Conservation (phyloP, 306 rosid genomes). For the Betula pendula region DNA sequence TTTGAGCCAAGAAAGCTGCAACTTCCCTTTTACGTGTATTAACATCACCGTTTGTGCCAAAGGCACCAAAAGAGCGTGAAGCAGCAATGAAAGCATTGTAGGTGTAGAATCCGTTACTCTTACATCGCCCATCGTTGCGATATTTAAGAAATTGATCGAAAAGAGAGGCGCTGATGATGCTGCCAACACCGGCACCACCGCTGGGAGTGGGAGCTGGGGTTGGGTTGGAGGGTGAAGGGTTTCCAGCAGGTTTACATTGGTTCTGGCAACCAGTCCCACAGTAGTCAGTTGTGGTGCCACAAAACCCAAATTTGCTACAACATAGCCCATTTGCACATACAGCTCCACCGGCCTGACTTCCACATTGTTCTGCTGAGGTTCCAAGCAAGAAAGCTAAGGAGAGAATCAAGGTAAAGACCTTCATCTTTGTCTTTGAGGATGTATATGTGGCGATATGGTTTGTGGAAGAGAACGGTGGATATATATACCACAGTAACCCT, state of each 20-base stretch:
- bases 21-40: conserved; percentile 41
- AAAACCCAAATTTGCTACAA: conserved; percentile 20
- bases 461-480: not conserved
- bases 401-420: not conserved
- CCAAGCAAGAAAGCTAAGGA: not conserved
- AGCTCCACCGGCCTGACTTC: conserved; percentile 24
- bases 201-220: not conserved
- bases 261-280: not conserved
- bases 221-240: not conserved
- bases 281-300: not conserved
- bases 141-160: conserved; percentile 53
- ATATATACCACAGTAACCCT: no score
- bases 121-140: conserved; percentile 40
- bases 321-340: conserved; percentile 10
- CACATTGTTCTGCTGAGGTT: conserved; percentile 21
- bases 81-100: conserved; percentile 61
- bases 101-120: conserved; percentile 45
- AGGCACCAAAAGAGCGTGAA: conserved; percentile 40
- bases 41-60: conserved; percentile 47
- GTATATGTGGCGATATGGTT: not conserved
- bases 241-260: not conserved
- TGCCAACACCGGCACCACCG: conserved; percentile 15
- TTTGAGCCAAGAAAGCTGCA: conserved; percentile 55
- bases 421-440: not conserved
- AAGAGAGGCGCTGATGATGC: conserved; percentile 32